A percentile compares a stretch with the other conserved stretches of the same genome.
Evolutionary conservation across 805 yeast species (phyloP).

Genomic region (Sugiyamaella americana): DNA sequence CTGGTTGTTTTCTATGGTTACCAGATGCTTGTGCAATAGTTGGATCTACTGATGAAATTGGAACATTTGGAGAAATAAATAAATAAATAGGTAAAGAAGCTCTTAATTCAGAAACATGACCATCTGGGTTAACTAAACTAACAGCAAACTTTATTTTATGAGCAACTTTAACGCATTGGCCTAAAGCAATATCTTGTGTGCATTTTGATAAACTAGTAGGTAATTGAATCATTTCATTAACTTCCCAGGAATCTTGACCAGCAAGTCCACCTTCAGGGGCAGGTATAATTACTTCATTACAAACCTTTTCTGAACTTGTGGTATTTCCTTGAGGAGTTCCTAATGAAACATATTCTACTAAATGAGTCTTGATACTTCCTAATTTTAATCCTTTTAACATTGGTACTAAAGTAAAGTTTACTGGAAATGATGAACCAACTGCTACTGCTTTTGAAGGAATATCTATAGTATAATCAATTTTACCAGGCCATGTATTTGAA

Average conservation of each 20-base stretch:
- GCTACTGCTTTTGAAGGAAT: slow-evolving; percentile 87
- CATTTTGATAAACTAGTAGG: slow-evolving; percentile 71
- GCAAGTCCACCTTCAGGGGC: slow-evolving; percentile 37
- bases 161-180: slow-evolving; percentile 66
- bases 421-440: slow-evolving; percentile 71
- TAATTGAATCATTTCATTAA: slow-evolving; percentile 50
- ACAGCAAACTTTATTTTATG: slow-evolving; percentile 83
- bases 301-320: slow-evolving; percentile 55
- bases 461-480: slow-evolving; percentile 82
- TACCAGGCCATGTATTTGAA: slow-evolving; percentile 92
- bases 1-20: background rate
- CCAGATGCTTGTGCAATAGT: slow-evolving; percentile 12
- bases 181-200: slow-evolving; percentile 81
- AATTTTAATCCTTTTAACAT: slow-evolving; percentile 70
- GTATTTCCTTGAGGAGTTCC: slow-evolving; percentile 45
- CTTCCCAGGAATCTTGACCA: slow-evolving; percentile 65
- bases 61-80: slow-evolving; percentile 77
- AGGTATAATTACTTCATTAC: slow-evolving; percentile 45
- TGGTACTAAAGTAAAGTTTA: slow-evolving; percentile 70
- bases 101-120: slow-evolving; percentile 84
- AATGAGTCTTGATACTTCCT: slow-evolving; percentile 63
- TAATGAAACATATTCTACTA: slow-evolving; percentile 61
- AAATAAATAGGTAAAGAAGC: slow-evolving; percentile 80
- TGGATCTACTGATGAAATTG: slow-evolving; percentile 48
- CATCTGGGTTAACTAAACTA: slow-evolving; percentile 78